Conservation (phyloP, 2,329 filamentous ascomycete species). For the Dothideomycetidae sp. region DNA sequence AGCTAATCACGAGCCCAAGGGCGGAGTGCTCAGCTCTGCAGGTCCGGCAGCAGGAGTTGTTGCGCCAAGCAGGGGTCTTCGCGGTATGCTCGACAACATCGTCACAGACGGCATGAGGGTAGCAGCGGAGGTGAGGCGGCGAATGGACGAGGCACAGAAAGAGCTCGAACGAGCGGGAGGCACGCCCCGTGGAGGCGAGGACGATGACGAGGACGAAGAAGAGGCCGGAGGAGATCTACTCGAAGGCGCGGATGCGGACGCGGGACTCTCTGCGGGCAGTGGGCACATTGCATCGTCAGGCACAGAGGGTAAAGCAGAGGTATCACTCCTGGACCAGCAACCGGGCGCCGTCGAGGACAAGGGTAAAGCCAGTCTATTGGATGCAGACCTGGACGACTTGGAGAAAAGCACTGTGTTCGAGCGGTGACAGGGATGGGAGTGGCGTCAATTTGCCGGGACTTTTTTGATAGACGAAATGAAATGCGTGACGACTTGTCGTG, state of each 20-base stretch:
- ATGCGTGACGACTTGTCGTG: too few species aligned
- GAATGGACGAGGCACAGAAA: slow-evolving; percentile 90
- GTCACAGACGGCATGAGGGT: slow-evolving; percentile 96
- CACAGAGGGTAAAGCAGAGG: slow-evolving; percentile 3
- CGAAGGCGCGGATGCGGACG: slow-evolving; percentile 36
- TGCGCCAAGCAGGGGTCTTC: slow-evolving; percentile 57
- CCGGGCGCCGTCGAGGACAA: slow-evolving; percentile 13
- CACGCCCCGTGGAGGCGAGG: slow-evolving; percentile 33
- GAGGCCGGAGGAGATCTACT: slow-evolving; percentile 45
- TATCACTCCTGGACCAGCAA: slow-evolving; percentile 10
- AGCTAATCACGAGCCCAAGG: slow-evolving; percentile 16
- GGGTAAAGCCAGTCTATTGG: slow-evolving; percentile 16
- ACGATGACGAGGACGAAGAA: slow-evolving; percentile 53
- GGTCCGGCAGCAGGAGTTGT: slow-evolving; percentile 38
- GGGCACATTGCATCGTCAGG: not conserved
- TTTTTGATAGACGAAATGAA: too few species aligned
- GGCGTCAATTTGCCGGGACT: too few species aligned
- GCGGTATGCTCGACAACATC: slow-evolving; percentile 92
- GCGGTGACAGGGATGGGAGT: slow-evolving; percentile 15
- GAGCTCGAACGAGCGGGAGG: slow-evolving; percentile 75
- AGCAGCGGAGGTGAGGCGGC: slow-evolving; percentile 74
- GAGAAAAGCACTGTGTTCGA: slow-evolving; percentile 26
- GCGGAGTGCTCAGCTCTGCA: slow-evolving; percentile 18
- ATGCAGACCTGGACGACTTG: slow-evolving; percentile 19
- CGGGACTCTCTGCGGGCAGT: slow-evolving; percentile 17